Percentiles rank a stretch among this genome's conserved stretches.
Conservation (phyloP, 176 grass and related monocot genomes). For the Neostapfia colusana region DNA sequence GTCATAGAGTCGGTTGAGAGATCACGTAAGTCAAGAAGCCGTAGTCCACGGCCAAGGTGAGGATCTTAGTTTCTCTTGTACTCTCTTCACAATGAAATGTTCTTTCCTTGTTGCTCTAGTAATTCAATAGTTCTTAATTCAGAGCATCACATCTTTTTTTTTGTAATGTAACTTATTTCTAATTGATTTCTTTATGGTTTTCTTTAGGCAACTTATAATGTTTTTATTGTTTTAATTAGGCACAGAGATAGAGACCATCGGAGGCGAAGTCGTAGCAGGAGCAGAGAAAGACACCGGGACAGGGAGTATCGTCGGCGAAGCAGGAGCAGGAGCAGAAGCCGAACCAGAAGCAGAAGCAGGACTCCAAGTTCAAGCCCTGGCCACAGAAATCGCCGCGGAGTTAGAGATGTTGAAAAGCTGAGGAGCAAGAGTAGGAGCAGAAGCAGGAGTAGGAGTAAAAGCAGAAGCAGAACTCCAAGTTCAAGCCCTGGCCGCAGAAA, state of each 20-base stretch:
- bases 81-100: neutral
- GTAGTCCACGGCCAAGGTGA: constrained; percentile 78
- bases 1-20: constrained; percentile 58
- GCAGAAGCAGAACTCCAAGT: constrained; percentile 29
- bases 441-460: constrained; percentile 14
- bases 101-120: neutral
- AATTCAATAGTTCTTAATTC: neutral
- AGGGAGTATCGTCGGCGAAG: constrained; percentile 54
- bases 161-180: neutral
- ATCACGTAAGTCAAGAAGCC: constrained; percentile 76
- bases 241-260: constrained; percentile 53
- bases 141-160: neutral
- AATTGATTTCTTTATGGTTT: neutral
- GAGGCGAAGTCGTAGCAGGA: constrained; percentile 54
- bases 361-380: constrained; percentile 30
- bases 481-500: constrained; percentile 25
- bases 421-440: constrained; percentile 16
- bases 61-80: neutral
- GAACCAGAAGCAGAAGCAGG: too few relatives aligned
- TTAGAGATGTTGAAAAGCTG: constrained; percentile 34
- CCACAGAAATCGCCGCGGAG: constrained; percentile 15
- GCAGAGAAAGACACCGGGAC: constrained; percentile 54
- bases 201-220: constrained; percentile 2
- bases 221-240: constrained; percentile 37
- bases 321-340: constrained; percentile 38